Evolutionary conservation across 202 grass and related monocot genomes (phyloP).

Genomic region (Carex sylvatica): DNA sequence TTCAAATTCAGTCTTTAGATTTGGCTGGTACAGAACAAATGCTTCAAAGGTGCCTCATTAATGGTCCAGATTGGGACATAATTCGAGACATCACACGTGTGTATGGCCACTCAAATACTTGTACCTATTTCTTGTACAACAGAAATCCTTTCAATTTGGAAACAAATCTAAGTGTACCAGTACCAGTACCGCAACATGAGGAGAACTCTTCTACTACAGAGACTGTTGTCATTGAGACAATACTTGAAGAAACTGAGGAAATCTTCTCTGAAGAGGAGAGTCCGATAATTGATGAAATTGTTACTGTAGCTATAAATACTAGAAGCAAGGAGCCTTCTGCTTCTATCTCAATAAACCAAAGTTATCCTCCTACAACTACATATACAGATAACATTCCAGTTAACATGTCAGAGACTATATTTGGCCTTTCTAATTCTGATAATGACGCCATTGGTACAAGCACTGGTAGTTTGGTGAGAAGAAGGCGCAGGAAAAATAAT

Average conservation of each 20-base stretch:
- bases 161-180: slow-evolving; percentile 34
- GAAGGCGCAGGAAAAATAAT: neutral
- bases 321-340: neutral
- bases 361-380: neutral
- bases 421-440: neutral
- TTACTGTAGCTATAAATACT: neutral
- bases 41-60: slow-evolving; percentile 49
- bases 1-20: slow-evolving; percentile 41
- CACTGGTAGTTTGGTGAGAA: neutral
- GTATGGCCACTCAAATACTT: slow-evolving; percentile 43
- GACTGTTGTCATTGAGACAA: slow-evolving; percentile 19
- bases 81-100: slow-evolving; percentile 57
- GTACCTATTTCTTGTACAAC: slow-evolving; percentile 50
- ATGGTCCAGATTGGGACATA: slow-evolving; percentile 45
- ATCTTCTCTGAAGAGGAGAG: neutral
- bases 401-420: slow-evolving; percentile 14
- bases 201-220: slow-evolving; percentile 23
- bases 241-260: slow-evolving; percentile 24
- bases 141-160: slow-evolving; percentile 54
- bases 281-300: slow-evolving; percentile 19
- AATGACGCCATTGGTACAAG: neutral
- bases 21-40: slow-evolving; percentile 34
- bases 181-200: neutral
- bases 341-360: neutral
- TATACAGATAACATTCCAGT: neutral